Evolutionary conservation across 2,329 filamentous ascomycete genomes (phyloP).

Genomic region (Calonectria naviculata): DNA sequence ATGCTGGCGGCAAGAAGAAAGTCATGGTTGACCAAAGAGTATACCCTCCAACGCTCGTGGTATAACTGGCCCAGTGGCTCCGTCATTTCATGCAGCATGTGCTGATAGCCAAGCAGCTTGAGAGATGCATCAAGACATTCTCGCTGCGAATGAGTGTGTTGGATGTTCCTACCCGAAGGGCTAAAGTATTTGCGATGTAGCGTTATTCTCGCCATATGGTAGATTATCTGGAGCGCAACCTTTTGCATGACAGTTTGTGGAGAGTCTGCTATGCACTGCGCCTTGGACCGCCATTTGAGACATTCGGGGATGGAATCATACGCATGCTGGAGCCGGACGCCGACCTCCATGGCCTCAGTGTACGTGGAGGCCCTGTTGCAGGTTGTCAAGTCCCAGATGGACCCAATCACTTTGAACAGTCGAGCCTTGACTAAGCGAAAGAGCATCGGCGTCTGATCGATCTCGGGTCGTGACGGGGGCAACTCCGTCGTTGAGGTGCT

Average conservation of each 20-base stretch:
- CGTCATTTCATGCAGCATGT: conserved; percentile 13
- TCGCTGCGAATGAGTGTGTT: neutral
- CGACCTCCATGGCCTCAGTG: conserved; percentile 40
- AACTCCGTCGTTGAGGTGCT: conserved; percentile 44
- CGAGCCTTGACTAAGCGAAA: conserved; percentile 39
- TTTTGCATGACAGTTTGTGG: conserved; percentile 44
- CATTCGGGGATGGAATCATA: conserved; percentile 41
- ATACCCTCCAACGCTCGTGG: conserved; percentile 11
- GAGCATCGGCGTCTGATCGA: conserved; percentile 40
- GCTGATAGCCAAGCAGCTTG: conserved; percentile 12
- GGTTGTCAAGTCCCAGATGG: neutral
- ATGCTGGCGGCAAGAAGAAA: conserved; percentile 22
- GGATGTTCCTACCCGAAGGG: neutral
- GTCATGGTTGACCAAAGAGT: conserved; percentile 13
- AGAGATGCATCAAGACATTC: conserved; percentile 8
- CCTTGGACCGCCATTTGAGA: conserved; percentile 47
- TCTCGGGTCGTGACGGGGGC: conserved; percentile 47
- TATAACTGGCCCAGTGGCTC: conserved; percentile 13
- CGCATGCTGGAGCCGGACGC: conserved; percentile 48
- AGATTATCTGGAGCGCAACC: neutral
- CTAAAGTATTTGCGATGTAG: conserved; percentile 48
- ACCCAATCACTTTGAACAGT: conserved; percentile 37
- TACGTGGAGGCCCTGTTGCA: conserved; percentile 40
- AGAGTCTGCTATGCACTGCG: conserved; percentile 51
- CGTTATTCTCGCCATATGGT: conserved; percentile 54